These are phyloP conservation scores for Lodderomyces elongisporus DNA, from an alignment of 1,139 yeast species.

Conservation along the genomic window DNA sequence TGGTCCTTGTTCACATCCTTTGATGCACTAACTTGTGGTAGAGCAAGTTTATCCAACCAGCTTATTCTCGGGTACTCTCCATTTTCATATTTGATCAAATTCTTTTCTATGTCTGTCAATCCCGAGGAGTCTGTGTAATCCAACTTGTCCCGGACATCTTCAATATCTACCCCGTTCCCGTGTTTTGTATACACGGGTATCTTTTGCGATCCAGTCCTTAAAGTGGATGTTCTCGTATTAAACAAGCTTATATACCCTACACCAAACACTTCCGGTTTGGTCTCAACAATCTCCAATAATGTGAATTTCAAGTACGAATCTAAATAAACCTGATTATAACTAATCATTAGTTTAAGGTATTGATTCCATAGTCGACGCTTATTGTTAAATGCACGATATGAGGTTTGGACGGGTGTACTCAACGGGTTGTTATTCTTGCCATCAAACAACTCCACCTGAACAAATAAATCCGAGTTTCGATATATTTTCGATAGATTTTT, in stretches of 20 bases:
- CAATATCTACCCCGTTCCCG: not conserved
- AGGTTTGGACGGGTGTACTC: slow-evolving; percentile 64
- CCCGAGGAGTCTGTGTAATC: slow-evolving; percentile 22
- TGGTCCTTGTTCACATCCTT: slow-evolving; percentile 19
- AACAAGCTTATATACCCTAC: slow-evolving; percentile 58
- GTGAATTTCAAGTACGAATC: slow-evolving; percentile 57
- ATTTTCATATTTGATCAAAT: slow-evolving; percentile 59
- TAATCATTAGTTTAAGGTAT: slow-evolving; percentile 67
- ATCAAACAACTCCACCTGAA: slow-evolving; percentile 55
- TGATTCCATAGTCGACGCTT: slow-evolving; percentile 43
- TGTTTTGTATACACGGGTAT: slow-evolving; percentile 20
- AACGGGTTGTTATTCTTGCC: slow-evolving; percentile 54
- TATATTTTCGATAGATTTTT: slow-evolving; percentile 48
- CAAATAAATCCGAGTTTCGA: slow-evolving; percentile 55
- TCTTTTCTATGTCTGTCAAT: slow-evolving; percentile 41
- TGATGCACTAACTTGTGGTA: slow-evolving; percentile 43
- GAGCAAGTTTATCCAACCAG: slow-evolving; percentile 74
- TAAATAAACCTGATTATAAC: slow-evolving; percentile 62
- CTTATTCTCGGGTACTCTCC: slow-evolving; percentile 58
- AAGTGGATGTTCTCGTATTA: slow-evolving; percentile 29
- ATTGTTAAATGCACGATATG: slow-evolving; percentile 55
- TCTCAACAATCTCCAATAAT: slow-evolving; percentile 62
- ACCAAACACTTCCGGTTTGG: slow-evolving; percentile 49
- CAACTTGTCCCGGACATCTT: slow-evolving; percentile 8
- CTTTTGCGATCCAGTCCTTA: slow-evolving; percentile 38